These are phyloP conservation scores for Rhamnella rubrinervis DNA, from an alignment of 331 rosid genomes.

Conservation along the genomic window DNA sequence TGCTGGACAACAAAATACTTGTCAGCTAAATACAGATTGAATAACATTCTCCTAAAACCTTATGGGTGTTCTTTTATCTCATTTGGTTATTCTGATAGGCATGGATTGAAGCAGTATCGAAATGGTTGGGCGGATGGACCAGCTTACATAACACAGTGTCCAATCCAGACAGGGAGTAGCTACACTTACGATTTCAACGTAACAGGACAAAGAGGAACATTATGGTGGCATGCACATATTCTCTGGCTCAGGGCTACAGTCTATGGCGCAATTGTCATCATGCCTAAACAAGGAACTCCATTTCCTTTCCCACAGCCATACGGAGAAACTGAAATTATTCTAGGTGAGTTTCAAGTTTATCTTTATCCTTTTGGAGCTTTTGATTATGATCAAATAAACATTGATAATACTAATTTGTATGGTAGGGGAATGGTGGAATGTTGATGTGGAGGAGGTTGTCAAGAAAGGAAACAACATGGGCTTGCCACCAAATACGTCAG, in stretches of 20 bases:
- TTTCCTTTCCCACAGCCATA: slow-evolving; percentile 69
- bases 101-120: slow-evolving; percentile 68
- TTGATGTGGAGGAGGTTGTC: slow-evolving; percentile 60
- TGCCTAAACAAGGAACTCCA: slow-evolving; percentile 62
- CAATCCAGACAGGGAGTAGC: slow-evolving; percentile 58
- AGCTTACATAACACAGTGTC: slow-evolving; percentile 73
- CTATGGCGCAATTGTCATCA: slow-evolving; percentile 69
- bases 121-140: slow-evolving; percentile 93
- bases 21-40: not conserved
- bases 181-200: slow-evolving; percentile 58
- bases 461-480: slow-evolving; percentile 64
- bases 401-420: not conserved
- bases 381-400: not conserved
- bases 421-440: slow-evolving; percentile 83
- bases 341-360: slow-evolving; percentile 34
- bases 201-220: slow-evolving; percentile 72
- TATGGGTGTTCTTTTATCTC: not conserved
- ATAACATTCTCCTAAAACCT: not conserved
- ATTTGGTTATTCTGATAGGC: slow-evolving; percentile 42
- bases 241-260: slow-evolving; percentile 84
- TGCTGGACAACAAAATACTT: not conserved
- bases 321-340: slow-evolving; percentile 52
- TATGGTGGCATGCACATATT: slow-evolving; percentile 85
- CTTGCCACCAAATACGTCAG: slow-evolving; percentile 75
- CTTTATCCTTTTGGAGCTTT: not conserved